These are phyloP conservation scores for Geranomyces michiganensis DNA, from an alignment of 192 early-diverging fungal genomes.

Conservation along the genomic window DNA sequence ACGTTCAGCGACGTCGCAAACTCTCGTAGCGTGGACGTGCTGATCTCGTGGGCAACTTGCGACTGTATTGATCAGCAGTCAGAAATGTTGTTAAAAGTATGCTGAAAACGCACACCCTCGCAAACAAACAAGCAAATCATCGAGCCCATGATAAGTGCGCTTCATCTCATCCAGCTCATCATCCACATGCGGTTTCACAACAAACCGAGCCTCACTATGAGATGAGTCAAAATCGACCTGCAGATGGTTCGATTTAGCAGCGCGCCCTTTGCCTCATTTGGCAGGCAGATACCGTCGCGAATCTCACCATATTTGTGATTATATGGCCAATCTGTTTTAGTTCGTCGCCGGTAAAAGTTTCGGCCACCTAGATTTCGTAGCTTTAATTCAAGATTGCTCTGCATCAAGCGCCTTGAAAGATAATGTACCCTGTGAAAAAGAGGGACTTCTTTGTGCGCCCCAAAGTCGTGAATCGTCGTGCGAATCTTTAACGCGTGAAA, in stretches of 20 bases:
- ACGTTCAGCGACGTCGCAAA: constrained; percentile 64
- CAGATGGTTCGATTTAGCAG: background rate
- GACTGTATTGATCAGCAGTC: constrained; percentile 30
- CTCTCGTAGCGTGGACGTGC: constrained; percentile 51
- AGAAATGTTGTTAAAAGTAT: too few relatives aligned
- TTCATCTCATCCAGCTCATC: constrained; percentile 72
- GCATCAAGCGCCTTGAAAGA: too few relatives aligned
- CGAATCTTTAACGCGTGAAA: constrained; percentile 61
- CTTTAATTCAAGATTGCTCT: too few relatives aligned
- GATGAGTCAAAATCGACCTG: constrained; percentile 80
- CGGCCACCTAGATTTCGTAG: constrained; percentile 34
- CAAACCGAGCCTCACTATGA: constrained; percentile 54
- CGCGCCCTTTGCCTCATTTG: background rate
- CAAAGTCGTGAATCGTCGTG: constrained; percentile 23
- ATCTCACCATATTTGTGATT: constrained; percentile 63
- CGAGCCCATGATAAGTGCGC: constrained; percentile 64
- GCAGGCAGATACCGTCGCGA: background rate
- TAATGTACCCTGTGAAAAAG: constrained; percentile 26
- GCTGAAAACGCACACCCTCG: too few relatives aligned
- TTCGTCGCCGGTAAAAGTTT: constrained; percentile 34
- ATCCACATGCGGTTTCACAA: constrained; percentile 60
- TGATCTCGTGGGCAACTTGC: constrained; percentile 62
- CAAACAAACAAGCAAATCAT: constrained; percentile 70
- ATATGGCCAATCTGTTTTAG: constrained; percentile 55
- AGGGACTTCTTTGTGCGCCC: constrained; percentile 1